Evolutionary conservation across 1,139 yeast genomes (phyloP).

Genomic region (Pichia sp.): DNA sequence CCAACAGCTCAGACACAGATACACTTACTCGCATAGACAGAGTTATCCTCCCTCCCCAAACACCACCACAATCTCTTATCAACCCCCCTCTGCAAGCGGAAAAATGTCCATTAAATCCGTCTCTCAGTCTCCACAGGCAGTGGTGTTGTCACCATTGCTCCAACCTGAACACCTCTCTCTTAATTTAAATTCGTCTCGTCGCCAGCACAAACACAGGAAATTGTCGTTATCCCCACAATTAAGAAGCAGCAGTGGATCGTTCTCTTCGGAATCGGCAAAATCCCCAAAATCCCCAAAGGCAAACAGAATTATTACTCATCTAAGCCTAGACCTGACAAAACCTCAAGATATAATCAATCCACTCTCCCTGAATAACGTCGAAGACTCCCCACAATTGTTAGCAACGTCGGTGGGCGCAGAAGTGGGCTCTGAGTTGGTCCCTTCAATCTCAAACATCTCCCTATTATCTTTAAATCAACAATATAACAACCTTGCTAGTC

Average conservation of each 20-base stretch:
- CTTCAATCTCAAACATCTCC: slow-evolving; percentile 55
- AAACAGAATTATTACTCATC: background rate
- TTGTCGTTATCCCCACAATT: slow-evolving; percentile 7
- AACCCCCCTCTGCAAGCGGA: no score
- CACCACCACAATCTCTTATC: no score
- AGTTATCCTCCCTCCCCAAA: no score
- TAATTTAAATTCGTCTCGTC: background rate
- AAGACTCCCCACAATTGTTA: slow-evolving; percentile 52
- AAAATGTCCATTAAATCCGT: slow-evolving; percentile 5
- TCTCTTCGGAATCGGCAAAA: slow-evolving; percentile 7
- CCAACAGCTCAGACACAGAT: no score
- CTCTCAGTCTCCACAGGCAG: slow-evolving; percentile 5
- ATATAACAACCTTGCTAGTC: slow-evolving; percentile 7
- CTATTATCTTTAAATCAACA: slow-evolving; percentile 42
- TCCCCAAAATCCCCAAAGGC: slow-evolving; percentile 5
- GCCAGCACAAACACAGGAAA: background rate
- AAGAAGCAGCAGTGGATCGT: slow-evolving; percentile 1
- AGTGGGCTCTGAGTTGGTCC: slow-evolving; percentile 47
- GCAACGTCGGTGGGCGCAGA: slow-evolving; percentile 57
- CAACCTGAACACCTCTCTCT: slow-evolving; percentile 1
- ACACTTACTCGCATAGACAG: no score
- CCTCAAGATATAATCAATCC: slow-evolving; percentile 1
- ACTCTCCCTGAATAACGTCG: slow-evolving; percentile 22
- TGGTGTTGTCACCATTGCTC: background rate
- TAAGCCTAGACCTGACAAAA: slow-evolving; percentile 4